Percentiles rank a stretch among this genome's conserved stretches.
These are phyloP conservation scores for Polygonum aviculare DNA, from an alignment of 148 eudicot species.

Conservation along the genomic window DNA sequence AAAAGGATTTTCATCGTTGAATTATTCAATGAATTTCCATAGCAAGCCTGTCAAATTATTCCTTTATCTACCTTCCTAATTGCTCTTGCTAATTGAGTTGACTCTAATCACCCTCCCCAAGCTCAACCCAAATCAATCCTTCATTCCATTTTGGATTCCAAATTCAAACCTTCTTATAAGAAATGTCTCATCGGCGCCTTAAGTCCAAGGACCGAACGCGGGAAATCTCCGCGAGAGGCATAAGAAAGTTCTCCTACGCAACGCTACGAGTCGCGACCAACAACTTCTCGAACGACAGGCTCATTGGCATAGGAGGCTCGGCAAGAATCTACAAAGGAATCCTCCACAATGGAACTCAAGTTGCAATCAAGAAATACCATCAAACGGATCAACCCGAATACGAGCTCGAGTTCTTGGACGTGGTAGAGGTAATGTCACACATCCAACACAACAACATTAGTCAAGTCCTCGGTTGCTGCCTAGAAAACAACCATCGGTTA, in stretches of 20 bases:
- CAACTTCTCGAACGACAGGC: not conserved
- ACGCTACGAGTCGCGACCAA: not conserved
- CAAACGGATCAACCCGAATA: not conserved
- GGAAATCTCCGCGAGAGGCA: not conserved
- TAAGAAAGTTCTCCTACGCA: not conserved
- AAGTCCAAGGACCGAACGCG: not conserved
- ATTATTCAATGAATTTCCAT: not conserved
- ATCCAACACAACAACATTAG: not conserved
- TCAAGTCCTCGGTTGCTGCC: not conserved
- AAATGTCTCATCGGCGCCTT: not conserved
- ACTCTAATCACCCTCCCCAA: not conserved
- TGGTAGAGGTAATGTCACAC: not conserved
- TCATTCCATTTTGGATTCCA: not conserved
- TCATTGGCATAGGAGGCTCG: not conserved
- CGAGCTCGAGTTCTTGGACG: not conserved
- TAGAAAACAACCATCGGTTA: not conserved
- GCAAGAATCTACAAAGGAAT: constrained; percentile 3
- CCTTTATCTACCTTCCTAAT: not conserved
- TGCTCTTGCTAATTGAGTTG: not conserved
- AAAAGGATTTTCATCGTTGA: not conserved
- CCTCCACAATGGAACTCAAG: not conserved
- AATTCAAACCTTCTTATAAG: not conserved
- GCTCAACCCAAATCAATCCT: not conserved
- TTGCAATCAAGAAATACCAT: not conserved
- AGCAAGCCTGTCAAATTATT: not conserved